A percentile compares a stretch with the other conserved stretches of the same genome.
phyloP scores from a whole-genome alignment of 495 filamentous ascomycete genomes.

The Daldinia childiae region DNA sequence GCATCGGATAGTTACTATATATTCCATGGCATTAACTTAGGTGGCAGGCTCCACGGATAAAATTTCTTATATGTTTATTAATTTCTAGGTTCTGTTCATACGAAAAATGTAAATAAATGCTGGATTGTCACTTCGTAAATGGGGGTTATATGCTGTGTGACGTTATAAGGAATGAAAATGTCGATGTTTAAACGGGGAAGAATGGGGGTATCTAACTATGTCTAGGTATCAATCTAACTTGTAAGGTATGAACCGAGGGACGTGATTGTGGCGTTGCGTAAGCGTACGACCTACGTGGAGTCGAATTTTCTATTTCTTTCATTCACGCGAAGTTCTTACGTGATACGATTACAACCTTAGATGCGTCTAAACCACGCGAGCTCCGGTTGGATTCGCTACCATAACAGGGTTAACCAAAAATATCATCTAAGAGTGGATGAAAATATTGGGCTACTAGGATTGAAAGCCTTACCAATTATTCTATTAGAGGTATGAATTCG shows the following conservation, averaged over 20 bases:
- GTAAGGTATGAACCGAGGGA: not conserved
- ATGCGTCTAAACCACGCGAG: constrained; percentile 1
- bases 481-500: not conserved
- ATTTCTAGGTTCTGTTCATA: constrained; percentile 10
- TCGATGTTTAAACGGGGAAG: not conserved
- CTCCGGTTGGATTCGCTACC: not conserved
- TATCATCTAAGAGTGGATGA: not conserved
- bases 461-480: too few relatives aligned
- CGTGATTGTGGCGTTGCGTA: not conserved
- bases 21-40: constrained; percentile 1
- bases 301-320: not conserved
- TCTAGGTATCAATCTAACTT: not conserved
- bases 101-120: not conserved
- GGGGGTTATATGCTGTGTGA: not conserved
- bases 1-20: constrained; percentile 16
- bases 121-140: not conserved
- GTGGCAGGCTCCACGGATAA: constrained; percentile 8
- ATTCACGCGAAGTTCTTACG: constrained; percentile 10
- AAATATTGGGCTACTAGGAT: not conserved
- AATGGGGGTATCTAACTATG: not conserved
- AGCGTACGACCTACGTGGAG: constrained; percentile 2
- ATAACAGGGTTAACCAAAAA: not conserved
- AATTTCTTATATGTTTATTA: constrained; percentile 4
- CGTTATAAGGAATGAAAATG: not conserved
- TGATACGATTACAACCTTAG: constrained; percentile 12